Base-by-base conservation (phyloP, 2,329 filamentous ascomycete genomes). In the Leptographium lundbergii region DNA sequence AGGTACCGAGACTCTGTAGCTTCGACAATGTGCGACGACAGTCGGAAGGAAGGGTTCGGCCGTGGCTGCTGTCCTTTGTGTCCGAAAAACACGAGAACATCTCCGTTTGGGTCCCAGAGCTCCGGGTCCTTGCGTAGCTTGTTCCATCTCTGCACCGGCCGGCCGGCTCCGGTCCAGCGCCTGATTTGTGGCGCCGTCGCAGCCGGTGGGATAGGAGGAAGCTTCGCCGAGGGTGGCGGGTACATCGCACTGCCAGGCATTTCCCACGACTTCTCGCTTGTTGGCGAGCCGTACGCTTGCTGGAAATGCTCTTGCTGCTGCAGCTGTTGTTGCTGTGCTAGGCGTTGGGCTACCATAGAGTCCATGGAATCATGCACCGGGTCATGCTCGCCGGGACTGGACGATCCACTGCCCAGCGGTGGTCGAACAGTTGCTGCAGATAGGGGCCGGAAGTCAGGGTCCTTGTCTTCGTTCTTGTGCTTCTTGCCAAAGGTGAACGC, bases 21-120 rank as follows among this genome's bases (percentile, higher is more conserved):
- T 64, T 84, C 80, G 48, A 85, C 77, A 24, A 82, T 75, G 60
- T 81, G 78, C 3, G 81, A 84, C 0, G 77, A 81, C 10, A 85
- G 66, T 9, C 81, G 75, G 65, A 85, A 79, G 2, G 80, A 82
- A 3, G 80, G 77, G 42, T 76, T 75, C 0, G 75, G 74, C 2
- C 75, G 70, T 4, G 74, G 74, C 6, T 67, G 66, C 60, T 77
- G 72, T 52, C 73, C 72, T 62, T 73, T 74, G 27, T 75, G 73
- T 0, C 77, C 74, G 6, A 84, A 74, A 65, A 77, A 84, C 1
- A 85, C 73, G 11, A 84, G 69, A 17, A 82, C 81, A 61, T 85
- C 81, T 25, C 81, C 81, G 59, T 81, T 80, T 0, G 77, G 76
- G 63, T 84, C 79, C 81, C 81, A 85, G 2, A 84, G 68, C 63